Evolutionary conservation across 2,329 filamentous ascomycete species (phyloP).

Genomic region (Colletotrichum sp.): DNA sequence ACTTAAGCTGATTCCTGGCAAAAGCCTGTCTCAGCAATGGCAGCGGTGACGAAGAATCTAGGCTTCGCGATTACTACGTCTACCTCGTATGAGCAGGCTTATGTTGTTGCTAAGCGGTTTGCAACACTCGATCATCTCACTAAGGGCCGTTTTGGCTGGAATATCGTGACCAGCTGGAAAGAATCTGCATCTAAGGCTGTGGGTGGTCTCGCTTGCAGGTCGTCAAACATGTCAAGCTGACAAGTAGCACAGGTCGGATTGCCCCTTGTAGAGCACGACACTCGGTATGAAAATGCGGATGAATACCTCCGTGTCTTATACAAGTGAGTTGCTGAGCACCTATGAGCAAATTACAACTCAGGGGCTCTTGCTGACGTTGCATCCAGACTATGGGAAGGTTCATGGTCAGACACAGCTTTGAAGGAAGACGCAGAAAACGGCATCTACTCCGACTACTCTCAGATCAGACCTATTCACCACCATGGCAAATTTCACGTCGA

Average conservation of each 20-base stretch:
- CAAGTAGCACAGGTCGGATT: constrained; percentile 53
- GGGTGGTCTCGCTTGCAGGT: neutral
- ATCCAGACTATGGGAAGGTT: neutral
- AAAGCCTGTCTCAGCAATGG: constrained; percentile 54
- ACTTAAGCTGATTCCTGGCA: neutral
- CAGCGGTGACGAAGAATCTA: constrained; percentile 68
- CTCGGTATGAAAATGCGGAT: constrained; percentile 65
- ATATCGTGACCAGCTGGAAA: constrained; percentile 65
- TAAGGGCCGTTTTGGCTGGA: constrained; percentile 66
- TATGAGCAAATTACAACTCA: neutral
- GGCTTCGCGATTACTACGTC: constrained; percentile 67
- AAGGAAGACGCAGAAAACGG: neutral
- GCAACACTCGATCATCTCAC: constrained; percentile 68
- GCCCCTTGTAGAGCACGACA: constrained; percentile 62
- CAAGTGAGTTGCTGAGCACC: constrained; percentile 47
- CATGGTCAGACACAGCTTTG: constrained; percentile 1
- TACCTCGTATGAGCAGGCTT: constrained; percentile 67
- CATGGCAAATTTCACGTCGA: constrained; percentile 7
- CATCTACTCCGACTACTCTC: neutral
- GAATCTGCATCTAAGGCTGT: constrained; percentile 64
- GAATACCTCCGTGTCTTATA: constrained; percentile 67
- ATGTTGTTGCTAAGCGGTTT: constrained; percentile 65
- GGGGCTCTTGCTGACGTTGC: too few species aligned
- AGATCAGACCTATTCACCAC: constrained; percentile 1
- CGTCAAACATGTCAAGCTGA: neutral